Evolutionary conservation across 1,139 yeast species (phyloP), one percentile per base, ranked within the genome.

Genomic region (Yamadazyma aaseri): DNA sequence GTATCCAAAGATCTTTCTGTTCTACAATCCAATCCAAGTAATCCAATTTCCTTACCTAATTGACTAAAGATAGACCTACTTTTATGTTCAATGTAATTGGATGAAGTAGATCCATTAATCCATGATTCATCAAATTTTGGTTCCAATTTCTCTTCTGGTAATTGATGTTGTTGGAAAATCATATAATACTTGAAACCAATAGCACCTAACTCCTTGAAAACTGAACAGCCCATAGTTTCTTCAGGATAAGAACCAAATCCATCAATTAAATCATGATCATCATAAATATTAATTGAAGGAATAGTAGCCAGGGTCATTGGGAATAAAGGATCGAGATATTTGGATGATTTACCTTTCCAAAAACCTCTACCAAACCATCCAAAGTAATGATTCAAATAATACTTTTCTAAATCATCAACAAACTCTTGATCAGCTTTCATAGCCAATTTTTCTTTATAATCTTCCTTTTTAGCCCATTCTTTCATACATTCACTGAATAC

Each of bases 231-330:
- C 96, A 87, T 89, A 29, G 96, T 86, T 2, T 59, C 41, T 44
- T 86, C 86, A 31, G 71, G 70, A 58, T 90, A 90, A 2, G 96
- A 84, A 2, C 97, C 98, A 60, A 79, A 92, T 3, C 97, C 98
- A 55, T 90, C 98, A 47, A 92, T 89, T 36, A 90, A 84, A 56
- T 89, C 97, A 59, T 90, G 97, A 55, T 84, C 92, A 57, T 92
- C 97, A 60, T 65, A 89, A 25, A 90, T 77, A 55, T 89, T 90
- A 35, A 90, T 70, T 32, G 82, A 73, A 7, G 98, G 97, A 45
- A 92, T 89, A 36, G 78, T 77, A 1, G 95, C 79, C 69, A 85
- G 63, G 5, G 97, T 85, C 29, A 74, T 56, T 1, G 96, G 95
- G 50, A 80, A 81, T 38, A 80, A 65, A 1, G 73, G 49, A 57